Evolutionary conservation across 2,329 filamentous ascomycete species (phyloP), one percentile per base, ranked within the genome.

Genomic region (Plectosphaerella plurivora): DNA sequence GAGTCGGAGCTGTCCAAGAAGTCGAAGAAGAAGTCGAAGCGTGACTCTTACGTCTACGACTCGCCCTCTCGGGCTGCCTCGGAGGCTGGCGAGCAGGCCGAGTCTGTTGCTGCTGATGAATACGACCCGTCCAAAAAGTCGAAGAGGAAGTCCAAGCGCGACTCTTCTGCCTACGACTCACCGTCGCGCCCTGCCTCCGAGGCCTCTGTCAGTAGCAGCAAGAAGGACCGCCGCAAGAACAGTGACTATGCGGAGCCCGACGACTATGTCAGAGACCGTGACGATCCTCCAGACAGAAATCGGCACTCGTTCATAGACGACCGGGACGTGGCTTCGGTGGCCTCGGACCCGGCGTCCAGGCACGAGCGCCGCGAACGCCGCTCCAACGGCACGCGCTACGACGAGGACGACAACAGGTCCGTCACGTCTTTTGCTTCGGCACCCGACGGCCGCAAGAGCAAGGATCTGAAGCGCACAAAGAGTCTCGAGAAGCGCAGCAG

Each of bases 361-460:
- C 63, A 66, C 22, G 63, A 69, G 24, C 62, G 60, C 47, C 61
- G 65, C 39, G 73, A 73, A 47, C 66, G 65, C 54, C 67, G 69
- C 51, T 68, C 63, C 42, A 68, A 66, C 46, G 72, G 69, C 41
- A 64, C 63, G 50, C 65, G 65, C 25, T 62, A 61, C 25, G 76
- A 79, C 24, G 75, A 79, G 18, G 74, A 80, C 36, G 77, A 78
- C 55, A 60, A 68, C 20, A 76, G 72, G 59, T 79, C 74, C 15
- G 62, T 68, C n/a, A 61, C 65, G 20, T 77, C 79, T 33, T 69
- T 73, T 22, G 73, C 72, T 28, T 63, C 62, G 14, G 63, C 61
- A 15, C 58, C 63, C 35, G 64, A 61, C 47, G 55, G 57, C 47
- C 62, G 60, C 18, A 68, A 66, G 57, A 64, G 61, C 4, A 68